Evolutionary conservation across 257 asterid genomes (phyloP).

Genomic region (Ehretia macrophylla): DNA sequence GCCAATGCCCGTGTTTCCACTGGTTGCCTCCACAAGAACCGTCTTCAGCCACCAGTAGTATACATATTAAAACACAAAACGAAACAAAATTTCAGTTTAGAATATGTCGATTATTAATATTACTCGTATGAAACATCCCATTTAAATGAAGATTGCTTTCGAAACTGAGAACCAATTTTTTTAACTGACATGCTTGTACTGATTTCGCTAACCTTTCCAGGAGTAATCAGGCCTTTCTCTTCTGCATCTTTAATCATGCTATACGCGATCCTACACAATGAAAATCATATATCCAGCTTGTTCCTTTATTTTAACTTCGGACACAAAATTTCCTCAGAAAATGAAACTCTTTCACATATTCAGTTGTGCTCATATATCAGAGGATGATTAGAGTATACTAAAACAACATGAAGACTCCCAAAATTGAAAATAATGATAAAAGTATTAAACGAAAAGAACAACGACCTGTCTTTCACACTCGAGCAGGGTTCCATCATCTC

Average conservation of each 20-base stretch:
- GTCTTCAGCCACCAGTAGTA: slow-evolving; percentile 23
- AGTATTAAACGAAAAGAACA: not conserved
- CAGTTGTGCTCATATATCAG: no score
- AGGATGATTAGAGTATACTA: no score
- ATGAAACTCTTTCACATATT: no score
- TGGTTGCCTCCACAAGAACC: slow-evolving; percentile 37
- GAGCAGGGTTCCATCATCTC: slow-evolving; percentile 48
- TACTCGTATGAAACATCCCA: no score
- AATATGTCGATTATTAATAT: no score
- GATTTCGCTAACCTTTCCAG: slow-evolving; percentile 34
- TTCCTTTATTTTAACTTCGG: no score
- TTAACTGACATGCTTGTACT: no score
- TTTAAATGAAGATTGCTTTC: no score
- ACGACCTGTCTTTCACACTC: slow-evolving; percentile 45
- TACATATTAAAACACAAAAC: not conserved
- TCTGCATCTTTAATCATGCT: slow-evolving; percentile 55
- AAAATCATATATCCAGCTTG: not conserved
- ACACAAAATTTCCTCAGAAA: no score
- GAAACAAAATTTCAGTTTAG: not conserved
- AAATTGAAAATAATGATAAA: no score
- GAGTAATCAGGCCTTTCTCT: slow-evolving; percentile 43
- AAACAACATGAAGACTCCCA: no score
- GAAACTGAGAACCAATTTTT: no score
- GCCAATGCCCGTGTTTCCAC: slow-evolving; percentile 52
- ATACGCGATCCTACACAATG: slow-evolving; percentile 34